These are phyloP conservation scores for Sporisorium sorghi DNA, from an alignment of 1,284 basidiomycete genomes.

Conservation along the genomic window DNA sequence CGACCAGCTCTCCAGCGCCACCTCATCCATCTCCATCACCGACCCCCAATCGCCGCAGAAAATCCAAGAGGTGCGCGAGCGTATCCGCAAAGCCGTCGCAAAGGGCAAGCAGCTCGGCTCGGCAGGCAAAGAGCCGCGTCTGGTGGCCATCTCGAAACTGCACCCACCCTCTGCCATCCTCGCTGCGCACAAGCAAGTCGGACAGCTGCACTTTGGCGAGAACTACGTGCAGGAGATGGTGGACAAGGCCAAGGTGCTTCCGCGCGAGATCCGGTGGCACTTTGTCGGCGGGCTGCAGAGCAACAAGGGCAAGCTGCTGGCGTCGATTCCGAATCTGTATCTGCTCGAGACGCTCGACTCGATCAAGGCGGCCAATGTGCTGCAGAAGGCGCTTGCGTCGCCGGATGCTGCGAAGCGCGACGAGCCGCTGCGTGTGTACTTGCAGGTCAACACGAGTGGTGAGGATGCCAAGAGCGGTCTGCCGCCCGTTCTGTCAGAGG, in stretches of 20 bases:
- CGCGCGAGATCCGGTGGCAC: slow-evolving; percentile 79
- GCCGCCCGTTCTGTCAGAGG: slow-evolving; percentile 72
- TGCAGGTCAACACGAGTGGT: slow-evolving; percentile 94
- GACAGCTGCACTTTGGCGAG: slow-evolving; percentile 93
- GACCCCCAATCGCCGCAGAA: slow-evolving; percentile 31
- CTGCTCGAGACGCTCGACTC: slow-evolving; percentile 92
- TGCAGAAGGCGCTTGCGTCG: slow-evolving; percentile 81
- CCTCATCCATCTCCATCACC: slow-evolving; percentile 23
- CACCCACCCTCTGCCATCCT: slow-evolving; percentile 89
- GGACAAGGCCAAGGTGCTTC: slow-evolving; percentile 74
- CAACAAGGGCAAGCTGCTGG: slow-evolving; percentile 92
- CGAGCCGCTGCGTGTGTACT: slow-evolving; percentile 78
- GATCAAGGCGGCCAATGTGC: slow-evolving; percentile 81
- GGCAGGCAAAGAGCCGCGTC: slow-evolving; percentile 68
- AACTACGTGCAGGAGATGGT: slow-evolving; percentile 96
- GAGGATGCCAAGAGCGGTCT: slow-evolving; percentile 91
- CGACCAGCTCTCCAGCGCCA: slow-evolving; percentile 12
- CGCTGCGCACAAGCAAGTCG: slow-evolving; percentile 72
- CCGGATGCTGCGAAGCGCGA: slow-evolving; percentile 69
- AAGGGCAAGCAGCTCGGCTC: slow-evolving; percentile 45
- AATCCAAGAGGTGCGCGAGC: slow-evolving; percentile 41
- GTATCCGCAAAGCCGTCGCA: slow-evolving; percentile 39
- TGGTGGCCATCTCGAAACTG: slow-evolving; percentile 94
- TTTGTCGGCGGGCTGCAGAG: slow-evolving; percentile 95
- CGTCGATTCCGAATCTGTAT: slow-evolving; percentile 87